A percentile compares a stretch with the other conserved stretches of the same genome.
These are phyloP conservation scores for Phytophthora idaei DNA, from an alignment of 352 stramenopile species.

Conservation along the genomic window DNA sequence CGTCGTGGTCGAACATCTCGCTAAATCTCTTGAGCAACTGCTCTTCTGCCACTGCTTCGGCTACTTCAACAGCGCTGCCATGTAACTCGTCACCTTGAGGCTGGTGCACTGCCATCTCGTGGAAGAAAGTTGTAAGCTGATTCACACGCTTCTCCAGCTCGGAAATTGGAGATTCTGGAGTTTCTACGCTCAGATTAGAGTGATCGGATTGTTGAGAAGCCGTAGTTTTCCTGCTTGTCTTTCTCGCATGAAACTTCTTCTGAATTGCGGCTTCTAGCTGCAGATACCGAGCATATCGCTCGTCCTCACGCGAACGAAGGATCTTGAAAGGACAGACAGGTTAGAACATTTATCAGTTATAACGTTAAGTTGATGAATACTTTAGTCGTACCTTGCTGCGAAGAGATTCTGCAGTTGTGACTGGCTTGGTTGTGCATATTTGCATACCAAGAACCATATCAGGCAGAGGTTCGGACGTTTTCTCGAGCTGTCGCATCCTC, in stretches of 20 bases:
- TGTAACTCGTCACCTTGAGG: conserved; percentile 32
- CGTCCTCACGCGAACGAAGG: conserved; percentile 42
- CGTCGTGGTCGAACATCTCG: conserved; percentile 50
- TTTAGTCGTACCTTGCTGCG: conserved; percentile 43
- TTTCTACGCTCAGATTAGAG: background rate
- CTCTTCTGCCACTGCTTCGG: conserved; percentile 31
- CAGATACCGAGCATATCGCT: conserved; percentile 28
- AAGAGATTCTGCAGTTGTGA: conserved; percentile 45
- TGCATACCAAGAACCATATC: conserved; percentile 44
- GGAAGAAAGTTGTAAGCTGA: conserved; percentile 51
- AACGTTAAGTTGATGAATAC: background rate
- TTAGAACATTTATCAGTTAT: background rate
- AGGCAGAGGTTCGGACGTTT: conserved; percentile 29
- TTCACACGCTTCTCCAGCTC: conserved; percentile 33
- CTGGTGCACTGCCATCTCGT: conserved; percentile 58
- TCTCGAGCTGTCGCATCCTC: conserved; percentile 39
- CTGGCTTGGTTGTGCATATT: conserved; percentile 34
- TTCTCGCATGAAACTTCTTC: conserved; percentile 14
- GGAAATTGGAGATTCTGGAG: conserved; percentile 1
- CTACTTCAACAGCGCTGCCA: conserved; percentile 6
- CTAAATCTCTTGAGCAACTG: conserved; percentile 46
- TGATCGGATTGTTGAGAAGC: conserved; percentile 1
- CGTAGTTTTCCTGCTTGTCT: background rate
- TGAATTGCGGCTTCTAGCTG: conserved; percentile 35
- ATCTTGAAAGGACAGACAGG: conserved; percentile 23